Evolutionary conservation across 768 basidiomycete genomes (phyloP), one percentile per base, ranked within the genome.

Genomic region (Coprinopsis cinerea): DNA sequence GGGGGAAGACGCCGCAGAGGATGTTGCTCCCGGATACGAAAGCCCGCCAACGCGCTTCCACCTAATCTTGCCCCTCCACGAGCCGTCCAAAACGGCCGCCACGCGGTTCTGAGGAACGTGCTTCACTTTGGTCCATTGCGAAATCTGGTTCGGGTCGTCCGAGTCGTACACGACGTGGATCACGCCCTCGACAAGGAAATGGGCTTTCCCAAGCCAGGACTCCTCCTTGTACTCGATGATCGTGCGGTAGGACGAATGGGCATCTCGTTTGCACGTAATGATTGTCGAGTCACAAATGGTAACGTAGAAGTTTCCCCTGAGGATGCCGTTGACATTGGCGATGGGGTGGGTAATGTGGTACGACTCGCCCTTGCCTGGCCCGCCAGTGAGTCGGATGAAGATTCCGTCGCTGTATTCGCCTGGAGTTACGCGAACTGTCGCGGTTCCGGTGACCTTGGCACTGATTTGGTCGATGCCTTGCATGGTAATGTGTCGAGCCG

Each of bases 141-240:
- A 71, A 58, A 61, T 62, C 9, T 82, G 77, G 52, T 78, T 71
- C 4, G 71, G 74, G 43, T 82, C 78, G 47, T 76, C 81, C 23
- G 44, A 45, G 18, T 84, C 81, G 36, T 78, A 72, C 43, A 89
- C 88, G 22, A 80, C 79, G 69, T 95, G 92, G 45, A 99, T 82
- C 44, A 97, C 83, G 39, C 95, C 96, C 60, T 93, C 93, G 4
- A 89, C 54, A 37, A 85, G 68, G 73, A 86, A 95, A 54, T 88
- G 86, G 3, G 94, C 85, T 53, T 76, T 82, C 46, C 93, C 92
- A 39, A 96, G 75, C 94, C 94, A 97, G 2, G 88, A 88, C 89
- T 99, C 94, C 62, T 99, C 96, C 68, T 92, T 93, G 70, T 95
- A 98, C 59, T 94, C 91, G 50, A 96, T 80, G 56, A 98, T 76